A percentile compares a stretch with the other conserved stretches of the same genome.
Conservation (phyloP, 495 filamentous ascomycete genomes). For the Penicillium paradoxum region DNA sequence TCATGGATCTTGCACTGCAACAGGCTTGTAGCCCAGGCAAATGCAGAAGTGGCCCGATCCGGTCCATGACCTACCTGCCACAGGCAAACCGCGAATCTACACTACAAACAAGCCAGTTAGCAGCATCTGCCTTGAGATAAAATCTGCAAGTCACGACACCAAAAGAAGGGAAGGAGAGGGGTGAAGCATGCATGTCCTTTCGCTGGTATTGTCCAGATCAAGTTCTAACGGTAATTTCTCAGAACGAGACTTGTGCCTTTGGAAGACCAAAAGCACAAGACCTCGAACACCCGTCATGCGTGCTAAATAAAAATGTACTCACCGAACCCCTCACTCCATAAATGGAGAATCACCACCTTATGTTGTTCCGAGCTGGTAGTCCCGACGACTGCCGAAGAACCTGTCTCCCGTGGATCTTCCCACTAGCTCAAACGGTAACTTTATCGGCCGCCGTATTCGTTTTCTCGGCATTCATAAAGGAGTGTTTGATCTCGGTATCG, state of each 20-base stretch:
- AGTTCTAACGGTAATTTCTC: constrained; percentile 50
- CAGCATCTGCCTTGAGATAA: constrained; percentile 11
- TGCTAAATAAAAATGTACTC: constrained; percentile 15
- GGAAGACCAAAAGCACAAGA: constrained; percentile 14
- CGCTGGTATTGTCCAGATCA: constrained; percentile 53
- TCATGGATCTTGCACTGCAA: no score
- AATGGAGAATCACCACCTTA: background rate
- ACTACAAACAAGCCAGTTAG: constrained; percentile 8
- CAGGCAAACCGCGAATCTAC: constrained; percentile 20
- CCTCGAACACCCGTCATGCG: constrained; percentile 40
- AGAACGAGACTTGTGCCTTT: constrained; percentile 32
- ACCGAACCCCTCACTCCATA: constrained; percentile 1
- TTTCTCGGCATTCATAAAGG: background rate
- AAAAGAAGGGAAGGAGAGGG: constrained; percentile 3
- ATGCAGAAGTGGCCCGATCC: no score
- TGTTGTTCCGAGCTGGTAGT: background rate
- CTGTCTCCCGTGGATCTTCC: background rate
- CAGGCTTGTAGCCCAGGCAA: no score
- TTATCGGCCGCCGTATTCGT: background rate
- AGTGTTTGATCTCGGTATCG: constrained; percentile 10
- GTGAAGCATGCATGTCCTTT: constrained; percentile 45
- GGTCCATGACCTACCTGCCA: background rate
- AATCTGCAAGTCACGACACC: constrained; percentile 9
- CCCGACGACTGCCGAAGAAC: background rate
- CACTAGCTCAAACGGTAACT: background rate